Conservation (phyloP, 225 moss, liverwort and hornwort genomes). For the Polytrichum commune region DNA sequence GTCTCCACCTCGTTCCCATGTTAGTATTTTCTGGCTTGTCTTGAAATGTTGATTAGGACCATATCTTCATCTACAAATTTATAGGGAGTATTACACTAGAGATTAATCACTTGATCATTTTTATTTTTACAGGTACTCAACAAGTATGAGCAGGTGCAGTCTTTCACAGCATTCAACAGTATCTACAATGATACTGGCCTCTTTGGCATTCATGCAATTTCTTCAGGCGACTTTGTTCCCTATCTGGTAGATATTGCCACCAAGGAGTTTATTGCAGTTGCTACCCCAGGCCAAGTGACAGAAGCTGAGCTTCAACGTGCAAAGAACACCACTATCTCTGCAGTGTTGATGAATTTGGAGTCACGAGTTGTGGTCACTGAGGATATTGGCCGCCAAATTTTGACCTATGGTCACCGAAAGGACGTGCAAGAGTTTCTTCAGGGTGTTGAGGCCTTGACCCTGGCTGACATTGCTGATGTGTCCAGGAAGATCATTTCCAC, state of each 20-base stretch:
- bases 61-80: too few species aligned
- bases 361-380: slow-evolving; percentile 58
- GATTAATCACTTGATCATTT: too few species aligned
- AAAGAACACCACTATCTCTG: slow-evolving; percentile 57
- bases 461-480: slow-evolving; percentile 40
- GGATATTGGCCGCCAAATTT: slow-evolving; percentile 59
- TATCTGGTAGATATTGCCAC: slow-evolving; percentile 52
- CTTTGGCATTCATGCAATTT: slow-evolving; percentile 53
- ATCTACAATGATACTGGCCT: slow-evolving; percentile 59
- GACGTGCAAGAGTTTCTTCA: slow-evolving; percentile 41
- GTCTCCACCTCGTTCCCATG: too few species aligned
- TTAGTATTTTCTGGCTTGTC: too few species aligned
- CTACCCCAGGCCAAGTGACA: slow-evolving; percentile 47
- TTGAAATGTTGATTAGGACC: too few species aligned
- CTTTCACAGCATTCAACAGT: slow-evolving; percentile 55
- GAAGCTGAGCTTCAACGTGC: slow-evolving; percentile 50
- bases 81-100: too few species aligned
- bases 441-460: slow-evolving; percentile 38
- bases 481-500: slow-evolving; percentile 48
- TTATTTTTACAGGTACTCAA: slow-evolving; percentile 31
- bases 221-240: slow-evolving; percentile 29
- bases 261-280: slow-evolving; percentile 48
- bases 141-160: slow-evolving; percentile 62
- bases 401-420: slow-evolving; percentile 61
- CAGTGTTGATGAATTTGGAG: slow-evolving; percentile 71